A percentile compares a stretch with the other conserved stretches of the same genome.
These are phyloP conservation scores for Crotalaria pallida DNA, from an alignment of 306 rosid species.

Conservation along the genomic window DNA sequence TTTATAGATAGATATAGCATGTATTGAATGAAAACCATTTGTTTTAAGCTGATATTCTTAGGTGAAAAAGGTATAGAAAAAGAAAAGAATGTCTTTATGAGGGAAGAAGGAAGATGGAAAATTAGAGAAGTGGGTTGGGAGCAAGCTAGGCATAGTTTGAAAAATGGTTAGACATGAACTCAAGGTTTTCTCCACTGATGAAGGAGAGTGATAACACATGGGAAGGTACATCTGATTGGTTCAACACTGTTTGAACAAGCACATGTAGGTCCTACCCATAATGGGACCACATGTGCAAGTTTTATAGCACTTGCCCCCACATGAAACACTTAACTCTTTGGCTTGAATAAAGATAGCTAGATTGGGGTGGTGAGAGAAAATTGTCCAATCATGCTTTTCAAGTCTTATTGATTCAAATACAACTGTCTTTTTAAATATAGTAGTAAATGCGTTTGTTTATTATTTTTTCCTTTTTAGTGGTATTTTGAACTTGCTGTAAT, in stretches of 20 bases:
- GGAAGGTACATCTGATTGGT: conserved; percentile 39
- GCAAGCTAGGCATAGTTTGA: conserved; percentile 2
- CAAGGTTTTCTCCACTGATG: conserved; percentile 44
- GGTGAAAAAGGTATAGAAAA: neutral
- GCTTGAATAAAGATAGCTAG: neutral
- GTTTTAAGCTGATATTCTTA: neutral
- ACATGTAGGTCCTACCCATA: conserved; percentile 31
- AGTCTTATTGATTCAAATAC: conserved; percentile 37
- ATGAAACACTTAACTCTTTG: conserved; percentile 15
- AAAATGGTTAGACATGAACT: conserved; percentile 29
- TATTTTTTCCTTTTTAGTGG: neutral
- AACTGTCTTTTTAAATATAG: conserved; percentile 24
- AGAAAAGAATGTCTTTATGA: neutral
- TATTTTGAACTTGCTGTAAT: conserved; percentile 27
- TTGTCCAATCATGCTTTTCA: conserved; percentile 38
- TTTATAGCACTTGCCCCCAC: conserved; percentile 32
- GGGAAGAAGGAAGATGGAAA: neutral
- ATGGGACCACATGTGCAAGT: conserved; percentile 40
- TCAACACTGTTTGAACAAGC: conserved; percentile 40
- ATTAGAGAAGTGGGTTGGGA: neutral
- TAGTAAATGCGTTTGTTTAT: neutral
- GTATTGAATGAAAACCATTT: neutral
- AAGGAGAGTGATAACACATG: conserved; percentile 49
- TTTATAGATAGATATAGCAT: neutral
- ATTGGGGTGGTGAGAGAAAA: conserved; percentile 29